Base-by-base conservation (phyloP, 2,329 filamentous ascomycete species). In the Verticillium klebahnii region DNA sequence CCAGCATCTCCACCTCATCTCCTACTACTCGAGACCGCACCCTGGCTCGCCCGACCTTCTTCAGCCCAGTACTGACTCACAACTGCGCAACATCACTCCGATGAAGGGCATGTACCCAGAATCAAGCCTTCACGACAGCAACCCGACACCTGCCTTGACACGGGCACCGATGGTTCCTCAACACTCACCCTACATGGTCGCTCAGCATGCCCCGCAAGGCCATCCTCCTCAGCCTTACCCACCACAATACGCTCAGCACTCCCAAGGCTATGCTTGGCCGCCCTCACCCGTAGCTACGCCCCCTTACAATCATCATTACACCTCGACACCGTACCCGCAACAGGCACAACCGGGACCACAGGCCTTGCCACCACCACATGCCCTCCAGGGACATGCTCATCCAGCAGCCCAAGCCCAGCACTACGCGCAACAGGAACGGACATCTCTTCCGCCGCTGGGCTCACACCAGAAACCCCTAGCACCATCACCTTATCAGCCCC, bases 31-130 rank as follows among this genome's bases (percentile, higher is more conserved):
- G 3, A 86, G 93, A 61, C 91, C 91, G 32, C 87, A 92, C 62
- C 86, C 90, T 3, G 86, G 86, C 37, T 84, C 88, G 32, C 84
- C 87, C 62, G 90, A 90, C 58, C 82, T 98, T 34, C 85, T 87
- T 66, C 91, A 95, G 70, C 95, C 95, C 0, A 91, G 90, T 56
- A 89, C 85, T 36, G 95, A 99, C 72, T 87, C 91, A 5, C 79
- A 83, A 25, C 82, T 99, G 59, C 88, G 93, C 68, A 86, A 91
- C 71, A 95, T 99, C 65, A 82, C 91, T 2, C 94, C 94, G 0
- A 85, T 89, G 56, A 97, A 97, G 81, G 94, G 93, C 72, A 92
- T 98, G 86, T 99, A 99, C 74, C 95, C 95, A 0, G 95, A 99
- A 75, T 96, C 94, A 1, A 96, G 92, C 56, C 87, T 97, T 68